phyloP scores from a whole-genome alignment of 192 early-diverging fungal genomes.

The Geosiphon pyriformis region DNA sequence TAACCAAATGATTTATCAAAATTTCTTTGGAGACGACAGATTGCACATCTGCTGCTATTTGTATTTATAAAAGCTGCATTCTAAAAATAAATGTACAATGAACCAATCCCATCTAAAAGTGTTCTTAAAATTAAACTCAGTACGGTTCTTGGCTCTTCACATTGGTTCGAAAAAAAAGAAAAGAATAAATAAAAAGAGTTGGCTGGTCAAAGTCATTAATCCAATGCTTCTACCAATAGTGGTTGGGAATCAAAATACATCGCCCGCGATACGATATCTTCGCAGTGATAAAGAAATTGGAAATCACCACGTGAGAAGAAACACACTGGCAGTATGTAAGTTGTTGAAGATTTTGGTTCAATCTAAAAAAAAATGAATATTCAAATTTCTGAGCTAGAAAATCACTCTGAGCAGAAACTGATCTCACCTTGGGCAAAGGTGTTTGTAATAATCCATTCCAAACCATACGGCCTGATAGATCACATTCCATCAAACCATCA shows the following conservation, averaged over 20 bases:
- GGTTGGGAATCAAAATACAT: slow-evolving; percentile 51
- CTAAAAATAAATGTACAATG: too few species aligned
- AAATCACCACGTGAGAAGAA: slow-evolving; percentile 51
- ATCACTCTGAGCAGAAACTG: neutral
- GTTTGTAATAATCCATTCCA: slow-evolving; percentile 51
- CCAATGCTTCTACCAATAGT: slow-evolving; percentile 37
- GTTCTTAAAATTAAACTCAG: too few species aligned
- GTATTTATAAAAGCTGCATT: too few species aligned
- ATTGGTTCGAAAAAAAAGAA: neutral
- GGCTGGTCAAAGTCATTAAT: slow-evolving; percentile 1
- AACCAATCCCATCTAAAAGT: too few species aligned
- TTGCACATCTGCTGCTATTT: too few species aligned
- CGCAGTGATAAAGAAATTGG: slow-evolving; percentile 51
- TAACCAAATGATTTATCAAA: too few species aligned
- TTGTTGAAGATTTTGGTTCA: slow-evolving; percentile 42
- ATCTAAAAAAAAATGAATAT: slow-evolving; percentile 31
- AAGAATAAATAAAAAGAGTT: neutral
- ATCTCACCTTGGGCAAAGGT: slow-evolving; percentile 44
- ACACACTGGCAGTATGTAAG: slow-evolving; percentile 44
- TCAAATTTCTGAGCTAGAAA: neutral
- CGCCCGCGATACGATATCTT: slow-evolving; percentile 46
- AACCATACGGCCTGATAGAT: slow-evolving; percentile 41
- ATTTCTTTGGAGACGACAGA: too few species aligned
- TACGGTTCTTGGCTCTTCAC: too few species aligned
- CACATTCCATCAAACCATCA: slow-evolving; percentile 50